Conservation (phyloP, 2,329 filamentous ascomycete genomes). For the Zopfia rhizophila region DNA sequence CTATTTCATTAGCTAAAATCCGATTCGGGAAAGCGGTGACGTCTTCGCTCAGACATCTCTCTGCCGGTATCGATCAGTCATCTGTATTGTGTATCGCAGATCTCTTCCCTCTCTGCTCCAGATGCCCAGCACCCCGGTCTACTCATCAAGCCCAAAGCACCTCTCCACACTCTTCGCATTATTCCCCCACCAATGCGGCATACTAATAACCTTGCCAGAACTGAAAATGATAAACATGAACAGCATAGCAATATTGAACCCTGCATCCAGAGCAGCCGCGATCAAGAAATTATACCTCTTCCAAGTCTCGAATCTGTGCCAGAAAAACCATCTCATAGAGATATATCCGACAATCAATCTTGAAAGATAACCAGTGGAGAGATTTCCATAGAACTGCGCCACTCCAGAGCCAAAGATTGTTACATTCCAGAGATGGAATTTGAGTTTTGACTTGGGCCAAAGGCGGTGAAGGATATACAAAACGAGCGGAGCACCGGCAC, state of each 20-base stretch:
- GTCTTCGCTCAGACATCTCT: too few species aligned
- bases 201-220: conserved; percentile 64
- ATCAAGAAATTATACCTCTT: conserved; percentile 70
- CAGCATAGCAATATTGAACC: conserved; percentile 70
- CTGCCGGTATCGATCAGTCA: too few species aligned
- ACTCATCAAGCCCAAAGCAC: conserved; percentile 63
- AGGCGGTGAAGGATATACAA: conserved; percentile 63
- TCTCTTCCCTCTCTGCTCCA: too few species aligned
- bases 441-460: conserved; percentile 64
- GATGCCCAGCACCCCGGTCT: too few species aligned
- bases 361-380: conserved; percentile 68
- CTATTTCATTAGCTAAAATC: too few species aligned
- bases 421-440: conserved; percentile 67
- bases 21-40: too few species aligned
- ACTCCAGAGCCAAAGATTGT: conserved; percentile 70
- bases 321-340: conserved; percentile 69
- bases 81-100: too few species aligned
- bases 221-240: conserved; percentile 70
- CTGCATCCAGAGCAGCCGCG: conserved; percentile 70
- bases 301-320: conserved; percentile 67
- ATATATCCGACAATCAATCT: conserved; percentile 68
- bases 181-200: conserved; percentile 75
- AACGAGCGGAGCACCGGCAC: conserved; percentile 57
- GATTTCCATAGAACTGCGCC: conserved; percentile 68
- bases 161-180: conserved; percentile 65